Conservation (phyloP, 495 filamentous ascomycete species). For the Filosporella fistucella region DNA sequence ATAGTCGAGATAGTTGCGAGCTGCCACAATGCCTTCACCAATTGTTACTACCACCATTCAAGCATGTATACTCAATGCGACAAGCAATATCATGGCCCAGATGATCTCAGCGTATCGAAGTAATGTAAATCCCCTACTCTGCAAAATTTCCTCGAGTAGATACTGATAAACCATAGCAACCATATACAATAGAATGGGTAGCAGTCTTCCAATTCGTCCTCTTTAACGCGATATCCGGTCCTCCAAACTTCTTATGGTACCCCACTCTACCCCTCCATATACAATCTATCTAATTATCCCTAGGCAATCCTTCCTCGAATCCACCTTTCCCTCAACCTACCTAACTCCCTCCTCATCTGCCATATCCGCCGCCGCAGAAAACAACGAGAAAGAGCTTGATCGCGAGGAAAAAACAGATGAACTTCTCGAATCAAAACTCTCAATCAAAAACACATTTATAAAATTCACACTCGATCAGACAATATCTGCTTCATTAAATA, state of each 20-base stretch:
- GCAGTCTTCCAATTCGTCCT: conserved; percentile 74
- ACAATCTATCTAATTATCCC: background rate
- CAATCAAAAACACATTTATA: conserved; percentile 64
- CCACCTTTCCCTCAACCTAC: conserved; percentile 40
- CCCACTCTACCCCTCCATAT: background rate
- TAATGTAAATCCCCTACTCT: conserved; percentile 40
- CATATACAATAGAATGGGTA: conserved; percentile 50
- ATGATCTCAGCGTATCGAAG: conserved; percentile 62
- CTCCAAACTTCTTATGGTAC: conserved; percentile 61
- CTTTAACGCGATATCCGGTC: conserved; percentile 70
- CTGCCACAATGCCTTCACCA: conserved; percentile 42
- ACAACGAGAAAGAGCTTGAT: conserved; percentile 37
- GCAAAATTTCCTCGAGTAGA: conserved; percentile 15
- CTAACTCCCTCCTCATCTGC: conserved; percentile 30
- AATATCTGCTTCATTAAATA: conserved; percentile 71
- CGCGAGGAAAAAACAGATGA: conserved; percentile 33
- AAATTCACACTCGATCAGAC: conserved; percentile 87
- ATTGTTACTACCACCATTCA: conserved; percentile 65
- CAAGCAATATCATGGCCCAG: conserved; percentile 83
- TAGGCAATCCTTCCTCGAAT: conserved; percentile 48
- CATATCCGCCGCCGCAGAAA: conserved; percentile 31
- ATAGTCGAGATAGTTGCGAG: no score
- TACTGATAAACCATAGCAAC: conserved; percentile 33
- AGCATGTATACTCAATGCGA: conserved; percentile 61
- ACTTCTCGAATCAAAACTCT: conserved; percentile 47